These are phyloP conservation scores for Monilinia polystroma DNA, from an alignment of 2,329 filamentous ascomycete genomes.

Conservation along the genomic window DNA sequence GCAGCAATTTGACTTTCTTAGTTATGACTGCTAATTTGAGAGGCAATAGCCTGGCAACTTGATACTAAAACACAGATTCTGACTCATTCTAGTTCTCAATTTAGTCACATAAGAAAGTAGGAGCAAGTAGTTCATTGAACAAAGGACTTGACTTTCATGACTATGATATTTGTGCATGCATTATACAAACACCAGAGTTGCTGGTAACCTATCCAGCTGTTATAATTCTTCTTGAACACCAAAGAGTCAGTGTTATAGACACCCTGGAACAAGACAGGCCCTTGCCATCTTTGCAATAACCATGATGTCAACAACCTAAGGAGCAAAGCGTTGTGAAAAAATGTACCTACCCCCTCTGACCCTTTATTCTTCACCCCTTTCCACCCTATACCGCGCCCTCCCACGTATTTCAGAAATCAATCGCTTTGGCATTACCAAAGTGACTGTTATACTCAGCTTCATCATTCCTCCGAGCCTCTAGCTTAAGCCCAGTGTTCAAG, in stretches of 20 bases:
- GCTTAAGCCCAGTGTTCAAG: background rate
- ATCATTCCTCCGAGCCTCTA: no score
- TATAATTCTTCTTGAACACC: background rate
- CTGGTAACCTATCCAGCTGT: background rate
- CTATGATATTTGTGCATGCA: background rate
- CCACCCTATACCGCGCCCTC: background rate
- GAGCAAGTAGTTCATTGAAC: background rate
- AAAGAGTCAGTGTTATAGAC: background rate
- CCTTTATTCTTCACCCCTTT: background rate
- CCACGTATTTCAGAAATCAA: background rate
- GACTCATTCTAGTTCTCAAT: background rate
- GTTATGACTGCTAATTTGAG: accelerated
- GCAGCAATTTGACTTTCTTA: background rate
- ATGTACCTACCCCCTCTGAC: background rate
- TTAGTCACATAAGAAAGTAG: background rate
- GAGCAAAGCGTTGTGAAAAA: background rate
- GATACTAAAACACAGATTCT: accelerated
- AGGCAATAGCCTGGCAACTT: background rate
- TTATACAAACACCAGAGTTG: background rate
- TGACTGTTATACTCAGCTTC: background rate
- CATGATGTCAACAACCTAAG: background rate
- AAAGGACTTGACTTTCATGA: background rate
- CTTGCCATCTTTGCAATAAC: background rate
- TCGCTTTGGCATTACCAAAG: background rate
- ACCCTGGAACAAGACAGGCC: background rate